Base-by-base conservation (phyloP, 352 stramenopile genomes). In the Globisporangium recalcitrans region DNA sequence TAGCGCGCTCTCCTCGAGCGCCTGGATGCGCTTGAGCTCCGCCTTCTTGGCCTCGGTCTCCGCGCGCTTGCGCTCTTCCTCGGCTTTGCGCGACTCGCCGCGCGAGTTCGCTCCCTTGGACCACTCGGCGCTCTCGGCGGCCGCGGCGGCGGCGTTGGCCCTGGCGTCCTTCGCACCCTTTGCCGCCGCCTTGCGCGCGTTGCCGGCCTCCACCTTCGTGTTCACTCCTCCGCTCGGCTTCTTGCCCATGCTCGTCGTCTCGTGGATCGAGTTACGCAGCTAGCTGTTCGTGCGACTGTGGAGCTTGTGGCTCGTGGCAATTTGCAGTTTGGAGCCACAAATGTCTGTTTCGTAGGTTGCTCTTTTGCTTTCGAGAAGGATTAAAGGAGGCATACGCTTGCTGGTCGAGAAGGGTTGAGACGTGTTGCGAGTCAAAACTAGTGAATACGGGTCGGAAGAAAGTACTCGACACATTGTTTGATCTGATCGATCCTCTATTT, bases 131-230 rank as follows among this genome's bases (percentile, higher is more conserved):
- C 38, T 46, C 38, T 46, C 38, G 16, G 16, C 38, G 16, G 38
- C 38, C 38, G 38, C 38, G 16, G 38, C 38, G 16, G 16, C 16
- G 38, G 38, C 38, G 38, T 46, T 46, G 38, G 38, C 38, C 38
- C 22, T 46, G 38, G 38, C 38, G 19, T 46, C 38, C 78, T 99
- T 46, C 1, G 38, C 38, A 6, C 38, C 38, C 38, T 46, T 46
- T 14, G 1, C 16, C 6, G 38, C 38, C 16, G 38, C 38, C 38
- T 46, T 46, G 38, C 38, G 38, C 38, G 38, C 38, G 16, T 46
- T 46, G 16, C 38, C 38, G 16, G 38, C 38, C 38, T 46, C 38
- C 16, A 46, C 38, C 38, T 46, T 46, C 16, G 38, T 46, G 38
- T 46, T 46, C 38, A 46, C 38, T 46, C 38, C 38, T 46, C 38